Conservation (phyloP, 176 grass and related monocot genomes). For the Rhipidocladum racemiflorum region DNA sequence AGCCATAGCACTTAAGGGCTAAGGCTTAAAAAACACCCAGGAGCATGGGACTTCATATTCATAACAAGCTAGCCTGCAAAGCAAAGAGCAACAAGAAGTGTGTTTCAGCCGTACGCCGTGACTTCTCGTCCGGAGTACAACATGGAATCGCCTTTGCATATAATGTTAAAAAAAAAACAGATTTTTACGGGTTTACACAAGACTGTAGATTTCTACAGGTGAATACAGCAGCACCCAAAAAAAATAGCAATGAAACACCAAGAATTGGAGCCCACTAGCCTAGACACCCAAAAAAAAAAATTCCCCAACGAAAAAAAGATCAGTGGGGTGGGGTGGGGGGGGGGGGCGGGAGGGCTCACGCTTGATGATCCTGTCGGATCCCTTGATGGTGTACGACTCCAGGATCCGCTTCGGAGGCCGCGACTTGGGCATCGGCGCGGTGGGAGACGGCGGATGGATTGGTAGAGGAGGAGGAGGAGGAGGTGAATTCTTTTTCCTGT, state of each 20-base stretch:
- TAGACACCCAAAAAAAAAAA: background rate
- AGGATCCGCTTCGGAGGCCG: slow-evolving; percentile 63
- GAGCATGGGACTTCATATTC: background rate
- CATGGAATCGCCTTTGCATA: background rate
- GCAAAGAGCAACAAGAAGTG: background rate
- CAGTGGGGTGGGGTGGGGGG: background rate
- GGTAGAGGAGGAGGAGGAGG: background rate
- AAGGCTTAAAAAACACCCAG: background rate
- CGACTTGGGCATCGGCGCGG: slow-evolving; percentile 51
- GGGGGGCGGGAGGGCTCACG: slow-evolving; percentile 32
- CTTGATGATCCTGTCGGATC: slow-evolving; percentile 68
- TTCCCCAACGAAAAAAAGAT: background rate
- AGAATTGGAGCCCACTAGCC: background rate
- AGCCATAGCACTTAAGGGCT: background rate
- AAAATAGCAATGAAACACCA: background rate
- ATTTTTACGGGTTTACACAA: background rate
- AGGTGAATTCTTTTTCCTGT: background rate
- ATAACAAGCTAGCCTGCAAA: background rate
- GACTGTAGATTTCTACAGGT: background rate
- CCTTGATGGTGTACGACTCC: slow-evolving; percentile 85
- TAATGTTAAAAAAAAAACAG: background rate
- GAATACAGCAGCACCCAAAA: background rate
- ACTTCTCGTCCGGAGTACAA: background rate
- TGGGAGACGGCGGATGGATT: background rate
- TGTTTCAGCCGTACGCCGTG: background rate